Percentiles rank a stretch among this genome's conserved stretches.
These are phyloP conservation scores for Alternaria angustiovoidea DNA, from an alignment of 2,329 filamentous ascomycete species.

Conservation along the genomic window DNA sequence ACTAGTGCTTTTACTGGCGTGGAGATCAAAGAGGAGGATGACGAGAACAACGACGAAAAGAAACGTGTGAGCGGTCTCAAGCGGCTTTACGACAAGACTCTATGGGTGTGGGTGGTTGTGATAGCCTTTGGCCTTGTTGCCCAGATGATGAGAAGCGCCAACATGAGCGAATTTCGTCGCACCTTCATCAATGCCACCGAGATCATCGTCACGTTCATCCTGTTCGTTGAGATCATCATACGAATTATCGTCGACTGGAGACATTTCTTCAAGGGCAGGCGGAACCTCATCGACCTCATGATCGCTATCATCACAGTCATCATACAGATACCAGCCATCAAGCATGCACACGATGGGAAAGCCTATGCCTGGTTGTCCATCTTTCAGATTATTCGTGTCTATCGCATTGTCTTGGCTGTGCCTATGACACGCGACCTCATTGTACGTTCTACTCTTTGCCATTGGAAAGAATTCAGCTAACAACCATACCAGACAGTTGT, in stretches of 20 bases:
- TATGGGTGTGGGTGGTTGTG: constrained; percentile 78
- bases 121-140: constrained; percentile 83
- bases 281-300: constrained; percentile 80
- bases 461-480: constrained; percentile 25
- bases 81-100: constrained; percentile 75
- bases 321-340: constrained; percentile 86
- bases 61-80: constrained; percentile 65
- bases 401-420: constrained; percentile 89
- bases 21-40: constrained; percentile 57
- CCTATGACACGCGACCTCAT: constrained; percentile 88
- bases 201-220: constrained; percentile 75
- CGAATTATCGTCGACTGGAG: constrained; percentile 83
- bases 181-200: constrained; percentile 76
- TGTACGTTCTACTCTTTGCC: constrained; percentile 48
- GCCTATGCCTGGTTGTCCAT: constrained; percentile 87
- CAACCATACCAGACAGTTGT: constrained; percentile 66
- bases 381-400: constrained; percentile 92
- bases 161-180: constrained; percentile 70
- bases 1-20: constrained; percentile 89
- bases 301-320: constrained; percentile 83
- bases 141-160: constrained; percentile 78
- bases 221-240: constrained; percentile 83
- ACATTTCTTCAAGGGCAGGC: constrained; percentile 74
- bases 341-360: constrained; percentile 65
- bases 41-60: constrained; percentile 48